Evolutionary conservation across 805 yeast genomes (phyloP), one percentile per base, ranked within the genome.

Genomic region (Metschnikowia anglica): DNA sequence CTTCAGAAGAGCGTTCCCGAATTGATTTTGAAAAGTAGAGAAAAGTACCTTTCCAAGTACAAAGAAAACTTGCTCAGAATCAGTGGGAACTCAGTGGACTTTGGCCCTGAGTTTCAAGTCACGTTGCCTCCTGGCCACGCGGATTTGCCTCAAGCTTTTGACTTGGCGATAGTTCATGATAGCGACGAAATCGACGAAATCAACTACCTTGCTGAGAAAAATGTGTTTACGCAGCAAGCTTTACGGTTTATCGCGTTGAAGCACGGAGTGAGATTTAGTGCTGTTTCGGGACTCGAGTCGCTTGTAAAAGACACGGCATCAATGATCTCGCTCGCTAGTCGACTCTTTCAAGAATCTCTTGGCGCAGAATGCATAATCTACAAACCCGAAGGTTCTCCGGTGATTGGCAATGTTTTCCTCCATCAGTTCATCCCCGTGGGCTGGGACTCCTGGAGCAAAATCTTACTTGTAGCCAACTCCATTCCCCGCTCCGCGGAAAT

Each of bases 391-490:
- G 52, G 46, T 13, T 19, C 19, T 5, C 28, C 48, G 10, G 10
- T 32, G n/a, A 26, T 29, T 9, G 46, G 40, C 3, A 38, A 39
- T 6, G 34, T 43, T 6, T 15, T 29, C 3, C 26, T 54, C 6
- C 53, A 61, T 21, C 52, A 69, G 23, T 48, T 60, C 16, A 66
- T 81, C 2, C 82, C 83, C 0, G 43, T 46, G 5, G 80, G 76
- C 0, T 65, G 73, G 63, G 88, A 83, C 48, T 61, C 81, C 3
- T 65, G 73, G 68, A 67, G 68, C 16, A 74, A 79, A 50, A 80
- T 83, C 20, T 53, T 62, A 26, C 52, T 72, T 31, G 54, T 61
- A 17, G 55, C 65, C 15, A 54, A 58, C 34, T 46, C 70, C 41
- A 41, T 61, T 19, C 48, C 56, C 39, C 39, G 23, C 47, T 48